Evolutionary conservation across 2,329 filamentous ascomycete genomes (phyloP), one percentile per base, ranked within the genome.

Genomic region (Fulvia fulva): DNA sequence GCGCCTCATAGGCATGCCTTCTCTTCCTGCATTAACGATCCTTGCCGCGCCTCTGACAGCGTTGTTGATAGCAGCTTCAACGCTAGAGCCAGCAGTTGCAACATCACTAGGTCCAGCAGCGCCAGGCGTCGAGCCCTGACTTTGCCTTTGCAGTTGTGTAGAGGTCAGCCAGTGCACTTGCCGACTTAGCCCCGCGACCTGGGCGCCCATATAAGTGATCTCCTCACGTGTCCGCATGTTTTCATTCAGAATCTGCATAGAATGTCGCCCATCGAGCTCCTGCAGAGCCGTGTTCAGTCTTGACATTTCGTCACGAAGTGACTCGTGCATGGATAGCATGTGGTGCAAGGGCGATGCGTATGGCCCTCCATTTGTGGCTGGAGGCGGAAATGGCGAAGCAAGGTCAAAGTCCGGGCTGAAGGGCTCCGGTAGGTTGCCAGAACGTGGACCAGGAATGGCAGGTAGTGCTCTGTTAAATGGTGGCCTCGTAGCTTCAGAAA

Each of bases 121-220:
- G 43, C 61, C 57, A 8, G 62, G 62, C 12, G 63, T 64, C 21
- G 45, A 54, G 52, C 60, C 62, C 28, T 56, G 43, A 28, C 63
- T 58, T 49, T 67, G 65, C 22, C 77, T 71, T 58, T 83, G 80
- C 59, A 85, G 70, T 19, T 82, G 79, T 1, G 81, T 78, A 59
- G 81, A 83, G 66, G 84, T 81, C 12, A 86, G 76, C 84, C 84
- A 86, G 53, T 85, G 83, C 22, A 87, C 75, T 65, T 87, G 84
- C 74, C 85, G 79, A 55, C 81, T 78, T 61, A 86, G 78, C 16
- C 77, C 80, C 63, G 79, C 82, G 46, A 87, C 77, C 41, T 82
- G 83, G 2, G 83, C 83, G 59, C 82, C 84, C 7, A 82, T 80
- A 65, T 85, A 83, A 11, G 83, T 77, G 73, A 86, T 80, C 59